Conservation (phyloP, 345 rosid genomes). For the Theobroma cacao region DNA sequence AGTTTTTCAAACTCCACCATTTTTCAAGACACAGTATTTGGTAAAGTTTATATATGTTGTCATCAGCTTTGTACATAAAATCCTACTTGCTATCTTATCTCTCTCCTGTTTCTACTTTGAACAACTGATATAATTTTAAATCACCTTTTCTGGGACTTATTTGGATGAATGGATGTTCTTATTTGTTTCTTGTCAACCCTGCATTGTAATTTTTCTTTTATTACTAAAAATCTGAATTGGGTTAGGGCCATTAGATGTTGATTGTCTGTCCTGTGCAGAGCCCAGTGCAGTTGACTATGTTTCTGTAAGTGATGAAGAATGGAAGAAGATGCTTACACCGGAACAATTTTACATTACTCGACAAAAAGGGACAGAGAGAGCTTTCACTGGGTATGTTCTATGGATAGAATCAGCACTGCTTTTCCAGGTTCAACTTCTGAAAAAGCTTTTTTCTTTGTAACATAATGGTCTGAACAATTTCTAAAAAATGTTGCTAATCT, state of each 20-base stretch:
- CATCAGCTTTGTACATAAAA: not conserved
- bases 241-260: not conserved
- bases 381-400: slow-evolving; percentile 75
- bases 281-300: slow-evolving; percentile 38
- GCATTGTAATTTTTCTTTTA: not conserved
- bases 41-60: not conserved
- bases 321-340: slow-evolving; percentile 68
- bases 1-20: not conserved
- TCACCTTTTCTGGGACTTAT: not conserved
- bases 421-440: not conserved
- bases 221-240: not conserved
- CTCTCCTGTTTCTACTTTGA: not conserved
- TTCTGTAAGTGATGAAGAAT: slow-evolving; percentile 56
- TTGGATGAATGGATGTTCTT: not conserved
- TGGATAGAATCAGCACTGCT: not conserved
- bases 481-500: not conserved
- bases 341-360: slow-evolving; percentile 77
- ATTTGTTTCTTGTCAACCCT: not conserved
- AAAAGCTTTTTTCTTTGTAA: not conserved
- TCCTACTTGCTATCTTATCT: not conserved
- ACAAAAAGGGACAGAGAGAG: slow-evolving; percentile 88
- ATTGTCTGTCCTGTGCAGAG: slow-evolving; percentile 26
- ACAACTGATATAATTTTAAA: not conserved
- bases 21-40: not conserved
- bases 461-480: not conserved